Evolutionary conservation across 768 basidiomycete genomes (phyloP), one percentile per base, ranked within the genome.

Genomic region (Cystofilobasidium ferigula): DNA sequence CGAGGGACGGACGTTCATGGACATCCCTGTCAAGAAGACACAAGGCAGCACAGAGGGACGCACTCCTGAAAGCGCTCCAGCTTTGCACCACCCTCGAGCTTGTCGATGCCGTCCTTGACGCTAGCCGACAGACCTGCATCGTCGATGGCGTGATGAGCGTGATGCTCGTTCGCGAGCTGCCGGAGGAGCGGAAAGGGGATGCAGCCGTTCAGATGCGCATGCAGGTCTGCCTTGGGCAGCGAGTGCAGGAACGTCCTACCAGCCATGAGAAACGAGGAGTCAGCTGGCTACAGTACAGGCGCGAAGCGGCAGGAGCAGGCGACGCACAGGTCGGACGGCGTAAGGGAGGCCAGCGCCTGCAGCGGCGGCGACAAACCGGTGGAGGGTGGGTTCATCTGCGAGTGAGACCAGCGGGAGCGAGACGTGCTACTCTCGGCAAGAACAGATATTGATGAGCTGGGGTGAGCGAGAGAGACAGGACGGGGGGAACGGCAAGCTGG

Each of bases 141-240:
- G 32, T 53, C 47, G 30, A 26, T 38, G 26, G 42, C 35, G 45
- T 38, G 48, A 14, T 5, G 20, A 51, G 36, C 24, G 43, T 38
- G 18, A 26, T 42, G 79, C 38, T 82, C 78, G 12, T 70, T 69
- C 0, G 85, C 86, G 18, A 91, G 82, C 10, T 83, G 79, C 69
- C 83, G 82, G 0, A 90, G 80, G 32, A 82, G 75, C 0, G 76
- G 61, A 30, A 89, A 76, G 0, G 89, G 89, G 38, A 91, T 89
- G 13, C 84, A 90, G 0, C 88, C 88, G 70, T 89, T 89, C 5
- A 89, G 81, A 72, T 90, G 88, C 0, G 88, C 89, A 69, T 90
- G 89, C 0, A 91, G 80, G 72, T 92, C 89, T 0, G 88, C 87
- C 74, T 91, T 91, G 13, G 86, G 86, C 0, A 89, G 79, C 0